These are phyloP conservation scores for Zygoascus ofunaensis DNA, from an alignment of 805 yeast species.

Conservation along the genomic window DNA sequence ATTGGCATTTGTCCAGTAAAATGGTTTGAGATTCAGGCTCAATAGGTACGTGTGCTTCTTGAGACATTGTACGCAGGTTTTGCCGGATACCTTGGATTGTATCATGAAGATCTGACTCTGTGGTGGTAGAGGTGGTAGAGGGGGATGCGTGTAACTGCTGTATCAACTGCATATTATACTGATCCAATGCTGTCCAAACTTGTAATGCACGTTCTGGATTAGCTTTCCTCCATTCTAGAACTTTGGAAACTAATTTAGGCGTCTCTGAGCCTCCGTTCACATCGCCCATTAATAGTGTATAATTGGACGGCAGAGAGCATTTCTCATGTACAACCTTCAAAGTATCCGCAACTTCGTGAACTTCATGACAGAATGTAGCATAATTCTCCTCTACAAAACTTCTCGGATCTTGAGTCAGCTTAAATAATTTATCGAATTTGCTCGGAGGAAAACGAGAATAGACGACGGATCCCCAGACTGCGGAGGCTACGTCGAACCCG, in stretches of 20 bases:
- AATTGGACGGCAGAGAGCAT: conserved; percentile 57
- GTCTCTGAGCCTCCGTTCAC: conserved; percentile 89
- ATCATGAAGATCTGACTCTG: background rate
- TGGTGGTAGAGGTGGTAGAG: background rate
- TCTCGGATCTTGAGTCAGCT: conserved; percentile 27
- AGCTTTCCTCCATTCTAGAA: conserved; percentile 56
- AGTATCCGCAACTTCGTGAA: conserved; percentile 33
- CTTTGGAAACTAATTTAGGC: conserved; percentile 75
- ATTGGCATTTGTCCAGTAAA: conserved; percentile 50
- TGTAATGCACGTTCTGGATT: conserved; percentile 42
- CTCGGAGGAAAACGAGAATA: conserved; percentile 67
- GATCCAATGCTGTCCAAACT: conserved; percentile 48
- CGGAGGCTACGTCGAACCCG: conserved; percentile 96
- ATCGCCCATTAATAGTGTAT: conserved; percentile 84
- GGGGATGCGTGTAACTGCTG: conserved; percentile 29
- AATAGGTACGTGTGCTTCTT: conserved; percentile 67
- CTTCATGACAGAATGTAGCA: conserved; percentile 21
- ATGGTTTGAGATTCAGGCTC: conserved; percentile 75
- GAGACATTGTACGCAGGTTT: conserved; percentile 52
- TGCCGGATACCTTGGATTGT: conserved; percentile 38
- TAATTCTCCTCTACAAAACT: conserved; percentile 12
- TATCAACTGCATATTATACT: conserved; percentile 51
- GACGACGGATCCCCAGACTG: conserved; percentile 79
- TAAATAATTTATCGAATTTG: conserved; percentile 25
- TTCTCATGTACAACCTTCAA: conserved; percentile 53